Evolutionary conservation across 2,329 filamentous ascomycete species (phyloP).

Genomic region (Aspergillus fructus): DNA sequence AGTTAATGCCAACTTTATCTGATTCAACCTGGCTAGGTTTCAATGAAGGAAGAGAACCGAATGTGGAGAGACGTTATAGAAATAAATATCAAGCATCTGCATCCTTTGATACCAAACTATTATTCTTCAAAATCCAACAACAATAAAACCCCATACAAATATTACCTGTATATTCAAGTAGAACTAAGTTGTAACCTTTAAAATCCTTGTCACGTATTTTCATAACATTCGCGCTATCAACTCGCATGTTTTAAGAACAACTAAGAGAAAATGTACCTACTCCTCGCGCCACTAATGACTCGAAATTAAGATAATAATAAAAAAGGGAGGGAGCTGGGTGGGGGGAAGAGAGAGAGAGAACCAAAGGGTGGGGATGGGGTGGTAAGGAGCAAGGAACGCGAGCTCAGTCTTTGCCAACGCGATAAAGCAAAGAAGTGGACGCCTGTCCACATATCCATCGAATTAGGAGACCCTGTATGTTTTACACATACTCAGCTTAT

Average conservation of each 20-base stretch:
- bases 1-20: background rate
- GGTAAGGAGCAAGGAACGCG: slow-evolving; percentile 7
- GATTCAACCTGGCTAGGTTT: background rate
- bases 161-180: background rate
- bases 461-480: slow-evolving; percentile 10
- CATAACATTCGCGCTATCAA: slow-evolving; percentile 2
- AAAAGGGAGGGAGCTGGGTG: background rate
- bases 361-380: too few relatives aligned
- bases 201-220: slow-evolving; percentile 12
- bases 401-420: slow-evolving; percentile 8
- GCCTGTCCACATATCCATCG: slow-evolving; percentile 8
- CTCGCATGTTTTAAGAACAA: slow-evolving; percentile 7
- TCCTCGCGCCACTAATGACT: slow-evolving; percentile 21
- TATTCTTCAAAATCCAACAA: too few relatives aligned
- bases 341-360: background rate
- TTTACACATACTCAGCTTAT: slow-evolving; percentile 10
- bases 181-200: background rate
- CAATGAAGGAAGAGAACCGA: too few relatives aligned
- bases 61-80: too few relatives aligned
- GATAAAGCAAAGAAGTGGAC: slow-evolving; percentile 1
- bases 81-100: too few relatives aligned
- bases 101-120: too few relatives aligned
- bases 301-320: slow-evolving; percentile 14
- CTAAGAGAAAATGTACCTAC: slow-evolving; percentile 18
- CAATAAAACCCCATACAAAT: background rate